Evolutionary conservation across 1,284 basidiomycete species (phyloP).

Genomic region (Trichosporon sp.): DNA sequence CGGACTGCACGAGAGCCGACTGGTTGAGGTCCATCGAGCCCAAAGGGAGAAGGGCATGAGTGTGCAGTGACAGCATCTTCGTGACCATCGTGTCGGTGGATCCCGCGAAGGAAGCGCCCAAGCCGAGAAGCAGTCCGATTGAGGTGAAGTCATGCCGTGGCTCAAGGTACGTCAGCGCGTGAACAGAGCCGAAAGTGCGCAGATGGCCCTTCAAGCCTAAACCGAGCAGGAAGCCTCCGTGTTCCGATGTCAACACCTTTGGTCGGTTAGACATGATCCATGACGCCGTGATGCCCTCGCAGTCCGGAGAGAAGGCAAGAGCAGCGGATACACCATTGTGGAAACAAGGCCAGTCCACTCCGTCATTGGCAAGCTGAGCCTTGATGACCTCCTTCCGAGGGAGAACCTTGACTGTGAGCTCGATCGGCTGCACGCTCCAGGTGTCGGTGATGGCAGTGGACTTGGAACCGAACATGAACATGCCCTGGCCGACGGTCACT

Average conservation of each 20-base stretch:
- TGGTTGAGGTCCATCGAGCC: constrained; percentile 85
- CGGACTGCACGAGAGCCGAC: constrained; percentile 80
- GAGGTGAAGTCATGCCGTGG: constrained; percentile 93
- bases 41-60: constrained; percentile 82
- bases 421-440: constrained; percentile 73
- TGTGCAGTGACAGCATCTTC: constrained; percentile 85
- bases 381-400: constrained; percentile 52
- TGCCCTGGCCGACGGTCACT: constrained; percentile 75
- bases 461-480: constrained; percentile 77
- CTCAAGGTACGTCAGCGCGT: constrained; percentile 78
- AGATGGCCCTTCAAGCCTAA: constrained; percentile 89
- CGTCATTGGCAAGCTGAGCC: constrained; percentile 61
- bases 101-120: constrained; percentile 87
- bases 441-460: constrained; percentile 66
- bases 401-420: constrained; percentile 68
- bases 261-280: constrained; percentile 94
- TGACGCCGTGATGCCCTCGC: constrained; percentile 74
- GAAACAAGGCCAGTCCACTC: constrained; percentile 87
- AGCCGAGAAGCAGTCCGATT: constrained; percentile 84
- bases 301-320: constrained; percentile 71
- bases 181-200: constrained; percentile 77
- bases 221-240: constrained; percentile 91
- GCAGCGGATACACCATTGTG: constrained; percentile 95
- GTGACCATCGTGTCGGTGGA: constrained; percentile 81
- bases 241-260: constrained; percentile 75